Percentiles rank a stretch among this genome's conserved stretches.
phyloP scores from a whole-genome alignment of 1,284 basidiomycete species.

The Ganoderma resinaceum region DNA sequence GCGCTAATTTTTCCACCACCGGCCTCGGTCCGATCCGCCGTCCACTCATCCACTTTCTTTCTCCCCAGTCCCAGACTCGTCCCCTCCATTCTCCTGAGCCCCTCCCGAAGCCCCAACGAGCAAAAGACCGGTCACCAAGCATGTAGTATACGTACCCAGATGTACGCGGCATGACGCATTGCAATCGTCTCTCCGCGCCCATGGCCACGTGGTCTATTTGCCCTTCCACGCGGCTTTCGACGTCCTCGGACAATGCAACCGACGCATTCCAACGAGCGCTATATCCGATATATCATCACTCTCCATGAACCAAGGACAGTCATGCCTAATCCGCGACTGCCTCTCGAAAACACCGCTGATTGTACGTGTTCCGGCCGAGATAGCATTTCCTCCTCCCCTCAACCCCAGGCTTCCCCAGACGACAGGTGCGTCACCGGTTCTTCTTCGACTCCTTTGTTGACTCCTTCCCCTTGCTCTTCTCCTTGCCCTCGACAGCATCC shows the following conservation, averaged over 20 bases:
- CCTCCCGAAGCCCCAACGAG: neutral
- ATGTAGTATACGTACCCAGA: neutral
- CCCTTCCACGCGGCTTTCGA: neutral
- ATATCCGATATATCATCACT: constrained; percentile 30
- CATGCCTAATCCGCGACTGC: constrained; percentile 22
- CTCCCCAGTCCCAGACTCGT: neutral
- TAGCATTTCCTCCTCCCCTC: constrained; percentile 26
- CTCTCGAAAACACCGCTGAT: constrained; percentile 22
- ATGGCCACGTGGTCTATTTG: constrained; percentile 7
- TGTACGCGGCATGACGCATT: constrained; percentile 2
- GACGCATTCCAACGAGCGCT: constrained; percentile 14
- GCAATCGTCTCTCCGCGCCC: neutral
- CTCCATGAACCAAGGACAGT: constrained; percentile 19
- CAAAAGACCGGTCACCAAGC: constrained; percentile 18
- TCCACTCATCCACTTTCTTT: neutral
- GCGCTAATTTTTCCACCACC: constrained; percentile 37
- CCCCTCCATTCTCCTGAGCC: neutral
- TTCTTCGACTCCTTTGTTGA: constrained; percentile 37
- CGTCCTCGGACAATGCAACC: constrained; percentile 8
- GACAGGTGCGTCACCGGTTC: constrained; percentile 47
- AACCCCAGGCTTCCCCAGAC: constrained; percentile 21
- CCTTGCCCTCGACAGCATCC: constrained; percentile 48
- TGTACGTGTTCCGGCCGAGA: constrained; percentile 35
- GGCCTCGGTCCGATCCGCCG: constrained; percentile 30
- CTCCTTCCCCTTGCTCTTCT: constrained; percentile 18